Conservation (phyloP, 345 rosid species). For the Eucalyptus fibrosa region DNA sequence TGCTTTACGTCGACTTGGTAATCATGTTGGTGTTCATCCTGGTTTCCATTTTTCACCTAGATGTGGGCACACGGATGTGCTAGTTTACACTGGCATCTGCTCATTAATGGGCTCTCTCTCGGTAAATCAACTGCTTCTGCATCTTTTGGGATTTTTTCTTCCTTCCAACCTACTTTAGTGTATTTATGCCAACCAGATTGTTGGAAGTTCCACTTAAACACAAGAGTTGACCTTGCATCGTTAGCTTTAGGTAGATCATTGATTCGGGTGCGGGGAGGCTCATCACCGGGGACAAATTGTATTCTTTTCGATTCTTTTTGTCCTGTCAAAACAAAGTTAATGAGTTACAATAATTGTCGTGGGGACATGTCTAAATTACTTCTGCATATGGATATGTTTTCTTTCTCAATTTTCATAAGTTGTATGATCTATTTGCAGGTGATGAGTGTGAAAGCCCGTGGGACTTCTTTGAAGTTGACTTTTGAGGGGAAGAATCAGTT, state of each 20-base stretch:
- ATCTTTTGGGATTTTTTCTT: not conserved
- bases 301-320: not conserved
- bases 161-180: not conserved
- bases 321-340: not conserved
- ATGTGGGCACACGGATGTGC: slow-evolving; percentile 69
- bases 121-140: slow-evolving; percentile 23
- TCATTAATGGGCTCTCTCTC: slow-evolving; percentile 25
- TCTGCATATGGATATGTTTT: not conserved
- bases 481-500: slow-evolving; percentile 88
- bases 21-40: slow-evolving; percentile 70
- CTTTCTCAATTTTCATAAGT: not conserved
- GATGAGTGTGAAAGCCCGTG: slow-evolving; percentile 97
- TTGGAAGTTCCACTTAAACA: not conserved
- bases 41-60: slow-evolving; percentile 60
- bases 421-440: slow-evolving; percentile 35
- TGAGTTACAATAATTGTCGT: not conserved
- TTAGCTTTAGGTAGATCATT: not conserved
- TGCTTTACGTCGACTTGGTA: slow-evolving; percentile 54
- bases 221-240: not conserved
- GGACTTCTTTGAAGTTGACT: slow-evolving; percentile 77
- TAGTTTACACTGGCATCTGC: slow-evolving; percentile 78
- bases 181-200: not conserved
- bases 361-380: not conserved
- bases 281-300: not conserved
- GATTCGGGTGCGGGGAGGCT: not conserved